A percentile compares a stretch with the other conserved stretches of the same genome.
Evolutionary conservation across 106 monocot species (phyloP).

Genomic region (Triglochin maritima): DNA sequence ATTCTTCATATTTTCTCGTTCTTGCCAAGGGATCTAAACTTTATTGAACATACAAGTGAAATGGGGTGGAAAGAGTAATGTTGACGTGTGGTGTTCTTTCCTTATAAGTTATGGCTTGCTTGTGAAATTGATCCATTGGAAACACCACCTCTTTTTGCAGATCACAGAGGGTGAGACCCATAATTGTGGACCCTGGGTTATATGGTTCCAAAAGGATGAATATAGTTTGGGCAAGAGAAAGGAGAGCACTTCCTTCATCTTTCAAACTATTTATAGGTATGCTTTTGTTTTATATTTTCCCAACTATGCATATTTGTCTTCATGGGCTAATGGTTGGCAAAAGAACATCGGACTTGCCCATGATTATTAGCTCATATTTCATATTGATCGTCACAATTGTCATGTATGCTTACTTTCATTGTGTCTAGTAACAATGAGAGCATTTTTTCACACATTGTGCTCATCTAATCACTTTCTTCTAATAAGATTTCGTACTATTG

Average conservation of each 20-base stretch:
- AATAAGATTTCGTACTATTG: no score
- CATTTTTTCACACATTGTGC: no score
- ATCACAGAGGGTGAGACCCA: slow-evolving; percentile 75
- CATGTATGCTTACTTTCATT: no score
- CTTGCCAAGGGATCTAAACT: slow-evolving; percentile 79
- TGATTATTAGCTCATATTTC: no score
- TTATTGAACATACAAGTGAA: slow-evolving; percentile 79
- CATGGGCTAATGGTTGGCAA: no score
- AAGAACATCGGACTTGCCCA: no score
- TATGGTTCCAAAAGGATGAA: slow-evolving; percentile 47
- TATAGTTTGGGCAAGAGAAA: slow-evolving; percentile 76
- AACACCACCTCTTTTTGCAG: slow-evolving; percentile 17
- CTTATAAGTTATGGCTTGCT: background rate
- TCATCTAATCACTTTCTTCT: no score
- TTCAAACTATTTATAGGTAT: slow-evolving; percentile 96
- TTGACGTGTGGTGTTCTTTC: background rate
- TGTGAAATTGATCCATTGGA: background rate
- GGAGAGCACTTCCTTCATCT: slow-evolving; percentile 70
- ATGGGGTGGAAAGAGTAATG: slow-evolving; percentile 94
- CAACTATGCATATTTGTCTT: background rate
- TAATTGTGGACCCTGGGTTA: slow-evolving; percentile 78
- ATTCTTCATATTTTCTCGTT: slow-evolving; percentile 35
- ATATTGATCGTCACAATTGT: no score
- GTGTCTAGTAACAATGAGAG: no score
- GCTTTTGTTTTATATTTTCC: slow-evolving; percentile 5